These are phyloP conservation scores for Hypoxylon sp. DNA, from an alignment of 2,329 filamentous ascomycete genomes.

Conservation along the genomic window DNA sequence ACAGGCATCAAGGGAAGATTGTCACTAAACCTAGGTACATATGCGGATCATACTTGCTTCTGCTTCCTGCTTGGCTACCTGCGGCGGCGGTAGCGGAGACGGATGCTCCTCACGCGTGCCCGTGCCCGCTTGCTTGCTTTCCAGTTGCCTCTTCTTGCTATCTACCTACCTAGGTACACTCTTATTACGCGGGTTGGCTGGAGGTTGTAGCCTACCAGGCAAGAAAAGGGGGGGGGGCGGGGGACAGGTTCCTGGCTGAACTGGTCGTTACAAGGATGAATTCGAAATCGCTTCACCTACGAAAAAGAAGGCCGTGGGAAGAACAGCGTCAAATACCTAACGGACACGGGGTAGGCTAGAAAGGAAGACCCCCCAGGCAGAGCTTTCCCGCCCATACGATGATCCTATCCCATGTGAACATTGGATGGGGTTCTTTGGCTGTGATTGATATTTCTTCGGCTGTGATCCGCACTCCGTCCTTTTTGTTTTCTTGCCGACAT, in stretches of 20 bases:
- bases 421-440: conserved; percentile 46
- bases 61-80: conserved; percentile 45
- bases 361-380: conserved; percentile 10
- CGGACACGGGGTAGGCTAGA: conserved; percentile 32
- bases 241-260: conserved; percentile 39
- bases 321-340: conserved; percentile 28
- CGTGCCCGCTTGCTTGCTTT: conserved; percentile 38
- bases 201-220: conserved; percentile 27
- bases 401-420: conserved; percentile 30
- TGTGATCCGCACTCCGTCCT: conserved; percentile 40
- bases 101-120: conserved; percentile 36
- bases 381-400: conserved; percentile 23
- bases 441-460: conserved; percentile 44
- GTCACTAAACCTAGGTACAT: conserved; percentile 50
- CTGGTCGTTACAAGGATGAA: conserved; percentile 27
- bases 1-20: conserved; percentile 43
- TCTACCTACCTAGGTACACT: no score
- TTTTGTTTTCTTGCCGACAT: conserved; percentile 31
- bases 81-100: conserved; percentile 25
- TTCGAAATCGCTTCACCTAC: conserved; percentile 30
- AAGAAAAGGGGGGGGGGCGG: conserved; percentile 17
- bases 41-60: conserved; percentile 60
- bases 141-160: conserved; percentile 34
- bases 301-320: conserved; percentile 25
- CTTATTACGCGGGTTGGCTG: conserved; percentile 44